These are phyloP conservation scores for Babjeviella inositovora DNA, from an alignment of 805 yeast genomes.

Conservation along the genomic window DNA sequence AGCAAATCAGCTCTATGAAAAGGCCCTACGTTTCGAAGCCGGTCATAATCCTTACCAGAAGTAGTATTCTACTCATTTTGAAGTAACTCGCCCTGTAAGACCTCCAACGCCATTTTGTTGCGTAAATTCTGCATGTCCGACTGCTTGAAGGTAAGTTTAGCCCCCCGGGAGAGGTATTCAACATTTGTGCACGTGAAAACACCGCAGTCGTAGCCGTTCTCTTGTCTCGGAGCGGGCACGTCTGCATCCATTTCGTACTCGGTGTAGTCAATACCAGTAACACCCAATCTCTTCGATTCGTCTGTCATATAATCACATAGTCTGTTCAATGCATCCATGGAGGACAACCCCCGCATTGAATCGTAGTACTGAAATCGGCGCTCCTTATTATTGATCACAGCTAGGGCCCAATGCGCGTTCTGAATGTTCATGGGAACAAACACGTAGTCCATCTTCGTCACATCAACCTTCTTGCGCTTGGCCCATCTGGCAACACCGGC, in stretches of 20 bases:
- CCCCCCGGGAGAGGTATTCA: constrained; percentile 35
- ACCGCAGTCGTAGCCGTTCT: constrained; percentile 90
- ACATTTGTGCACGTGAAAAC: constrained; percentile 79
- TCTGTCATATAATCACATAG: constrained; percentile 46
- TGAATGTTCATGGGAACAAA: constrained; percentile 77
- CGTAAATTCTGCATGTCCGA: constrained; percentile 57
- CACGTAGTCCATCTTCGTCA: constrained; percentile 46
- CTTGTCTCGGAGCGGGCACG: constrained; percentile 56
- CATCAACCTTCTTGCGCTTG: constrained; percentile 52
- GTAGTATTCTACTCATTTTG: constrained; percentile 3
- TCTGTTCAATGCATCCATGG: too few relatives aligned
- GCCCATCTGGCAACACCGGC: constrained; percentile 77
- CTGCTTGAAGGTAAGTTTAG: constrained; percentile 38
- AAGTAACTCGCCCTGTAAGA: constrained; percentile 16
- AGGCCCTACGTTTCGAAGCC: too few relatives aligned
- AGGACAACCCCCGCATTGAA: constrained; percentile 54
- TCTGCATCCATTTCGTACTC: constrained; percentile 7
- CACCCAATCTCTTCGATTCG: constrained; percentile 42
- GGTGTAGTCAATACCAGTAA: constrained; percentile 12
- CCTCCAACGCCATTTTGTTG: constrained; percentile 51
- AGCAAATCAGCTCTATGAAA: too few relatives aligned
- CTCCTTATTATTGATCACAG: constrained; percentile 50
- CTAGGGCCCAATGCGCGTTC: constrained; percentile 86
- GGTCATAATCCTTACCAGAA: not conserved
- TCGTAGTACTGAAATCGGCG: constrained; percentile 59